Conservation (phyloP, 2,329 filamentous ascomycete genomes). For the Paraphoma chrysanthemicola region DNA sequence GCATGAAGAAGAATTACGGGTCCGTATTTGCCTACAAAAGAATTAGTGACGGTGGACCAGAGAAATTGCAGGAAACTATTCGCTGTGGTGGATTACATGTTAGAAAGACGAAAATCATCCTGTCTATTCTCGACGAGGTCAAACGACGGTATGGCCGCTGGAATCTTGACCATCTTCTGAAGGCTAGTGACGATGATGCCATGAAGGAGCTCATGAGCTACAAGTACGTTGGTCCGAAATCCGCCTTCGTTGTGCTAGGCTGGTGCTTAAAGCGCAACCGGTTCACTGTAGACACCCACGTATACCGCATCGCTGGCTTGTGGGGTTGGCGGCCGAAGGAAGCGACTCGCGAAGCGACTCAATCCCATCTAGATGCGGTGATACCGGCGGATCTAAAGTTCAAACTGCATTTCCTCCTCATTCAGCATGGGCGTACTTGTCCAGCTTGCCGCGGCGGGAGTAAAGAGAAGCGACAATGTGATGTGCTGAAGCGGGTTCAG, state of each 20-base stretch:
- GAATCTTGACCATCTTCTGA: slow-evolving; percentile 5
- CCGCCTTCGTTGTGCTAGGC: slow-evolving; percentile 10
- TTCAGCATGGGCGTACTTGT: slow-evolving; percentile 8
- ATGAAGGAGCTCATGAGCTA: slow-evolving; percentile 13
- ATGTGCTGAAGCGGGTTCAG: no score
- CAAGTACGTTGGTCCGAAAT: slow-evolving; percentile 11
- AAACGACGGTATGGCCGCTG: slow-evolving; percentile 7
- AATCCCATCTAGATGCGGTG: slow-evolving; percentile 7
- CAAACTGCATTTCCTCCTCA: slow-evolving; percentile 7
- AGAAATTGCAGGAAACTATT: slow-evolving; percentile 3
- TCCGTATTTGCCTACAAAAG: slow-evolving; percentile 5
- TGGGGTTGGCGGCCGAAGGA: slow-evolving; percentile 11
- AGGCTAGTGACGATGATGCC: slow-evolving; percentile 8
- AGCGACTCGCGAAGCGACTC: slow-evolving; percentile 6
- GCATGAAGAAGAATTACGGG: slow-evolving; percentile 4
- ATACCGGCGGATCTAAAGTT: slow-evolving; percentile 6
- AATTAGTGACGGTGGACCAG: slow-evolving; percentile 1
- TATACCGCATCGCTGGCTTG: slow-evolving; percentile 8
- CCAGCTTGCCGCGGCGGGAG: slow-evolving; percentile 5
- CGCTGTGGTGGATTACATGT: slow-evolving; percentile 7
- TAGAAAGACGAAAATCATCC: slow-evolving; percentile 8
- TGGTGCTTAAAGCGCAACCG: slow-evolving; percentile 10
- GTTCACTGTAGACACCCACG: slow-evolving; percentile 10
- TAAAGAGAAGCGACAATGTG: not conserved
- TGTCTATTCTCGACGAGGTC: slow-evolving; percentile 8